A percentile compares a stretch with the other conserved stretches of the same genome.
Conservation (phyloP, 2,329 filamentous ascomycete species). For the Coleophoma cylindrospora region DNA sequence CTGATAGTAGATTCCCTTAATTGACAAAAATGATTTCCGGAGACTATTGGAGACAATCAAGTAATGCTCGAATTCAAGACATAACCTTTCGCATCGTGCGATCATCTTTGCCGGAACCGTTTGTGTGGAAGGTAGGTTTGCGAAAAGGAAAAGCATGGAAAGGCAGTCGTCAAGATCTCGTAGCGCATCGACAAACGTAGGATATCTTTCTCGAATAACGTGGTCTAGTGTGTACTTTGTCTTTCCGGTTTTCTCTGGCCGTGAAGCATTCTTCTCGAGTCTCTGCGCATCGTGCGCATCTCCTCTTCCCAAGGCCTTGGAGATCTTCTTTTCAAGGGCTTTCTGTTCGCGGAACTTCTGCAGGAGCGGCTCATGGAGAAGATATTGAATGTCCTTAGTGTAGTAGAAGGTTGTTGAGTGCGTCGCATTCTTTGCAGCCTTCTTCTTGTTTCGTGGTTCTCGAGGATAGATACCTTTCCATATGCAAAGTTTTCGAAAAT, state of each 20-base stretch:
- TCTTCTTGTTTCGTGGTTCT: constrained; percentile 95
- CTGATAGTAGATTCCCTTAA: constrained; percentile 99
- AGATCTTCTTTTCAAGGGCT: constrained; percentile 95
- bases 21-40: constrained; percentile 93
- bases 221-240: constrained; percentile 90
- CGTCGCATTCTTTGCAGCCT: constrained; percentile 86
- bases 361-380: constrained; percentile 91
- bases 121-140: constrained; percentile 85
- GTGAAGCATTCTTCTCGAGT: constrained; percentile 78
- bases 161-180: constrained; percentile 94
- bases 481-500: constrained; percentile 97
- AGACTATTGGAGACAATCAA: constrained; percentile 87
- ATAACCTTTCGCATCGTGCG: constrained; percentile 86
- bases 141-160: constrained; percentile 96
- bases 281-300: constrained; percentile 85
- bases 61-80: constrained; percentile 96
- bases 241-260: constrained; percentile 86
- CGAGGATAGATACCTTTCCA: constrained; percentile 99
- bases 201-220: constrained; percentile 96
- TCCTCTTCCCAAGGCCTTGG: constrained; percentile 82
- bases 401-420: constrained; percentile 89
- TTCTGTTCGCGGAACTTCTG: constrained; percentile 97
- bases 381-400: constrained; percentile 95
- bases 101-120: constrained; percentile 94
- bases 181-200: constrained; percentile 90